These are phyloP conservation scores for Diversispora epigaea DNA, from an alignment of 192 early-diverging fungal species.

Conservation along the genomic window DNA sequence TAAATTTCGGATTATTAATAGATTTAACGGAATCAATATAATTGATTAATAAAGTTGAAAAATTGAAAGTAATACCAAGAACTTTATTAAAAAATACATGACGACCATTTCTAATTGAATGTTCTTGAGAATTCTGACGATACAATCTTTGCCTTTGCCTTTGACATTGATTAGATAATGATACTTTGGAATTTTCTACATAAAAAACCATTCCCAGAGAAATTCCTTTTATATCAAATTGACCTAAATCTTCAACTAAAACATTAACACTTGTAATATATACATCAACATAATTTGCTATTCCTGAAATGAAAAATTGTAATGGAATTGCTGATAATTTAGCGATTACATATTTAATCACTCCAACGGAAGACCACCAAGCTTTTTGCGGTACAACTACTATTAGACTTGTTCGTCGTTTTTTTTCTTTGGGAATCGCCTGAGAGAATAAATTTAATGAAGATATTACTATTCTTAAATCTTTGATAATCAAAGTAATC, in stretches of 20 bases:
- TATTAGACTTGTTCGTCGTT: constrained; percentile 18
- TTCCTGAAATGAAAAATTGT: constrained; percentile 42
- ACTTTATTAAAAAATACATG: constrained; percentile 48
- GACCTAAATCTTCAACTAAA: constrained; percentile 28
- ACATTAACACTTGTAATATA: constrained; percentile 30
- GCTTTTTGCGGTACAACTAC: constrained; percentile 34
- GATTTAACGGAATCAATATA: constrained; percentile 34
- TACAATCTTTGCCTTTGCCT: background rate
- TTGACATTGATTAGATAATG: constrained; percentile 16
- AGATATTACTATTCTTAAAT: constrained; percentile 24
- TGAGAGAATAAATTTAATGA: constrained; percentile 1
- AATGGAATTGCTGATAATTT: constrained; percentile 44
- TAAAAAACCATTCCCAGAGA: constrained; percentile 37
- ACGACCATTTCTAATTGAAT: constrained; percentile 40
- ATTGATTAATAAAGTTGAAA: constrained; percentile 11
- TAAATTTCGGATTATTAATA: background rate
- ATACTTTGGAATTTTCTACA: background rate
- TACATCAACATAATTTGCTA: constrained; percentile 45
- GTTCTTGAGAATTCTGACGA: constrained; percentile 12
- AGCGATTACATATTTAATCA: constrained; percentile 40
- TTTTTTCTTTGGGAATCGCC: background rate
- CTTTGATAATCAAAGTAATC: constrained; percentile 40
- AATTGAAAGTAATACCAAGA: constrained; percentile 36
- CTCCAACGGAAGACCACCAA: constrained; percentile 49
- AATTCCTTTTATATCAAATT: constrained; percentile 28